Base-by-base conservation (phyloP, 2,329 filamentous ascomycete species). In the Clonostachys byssicola region DNA sequence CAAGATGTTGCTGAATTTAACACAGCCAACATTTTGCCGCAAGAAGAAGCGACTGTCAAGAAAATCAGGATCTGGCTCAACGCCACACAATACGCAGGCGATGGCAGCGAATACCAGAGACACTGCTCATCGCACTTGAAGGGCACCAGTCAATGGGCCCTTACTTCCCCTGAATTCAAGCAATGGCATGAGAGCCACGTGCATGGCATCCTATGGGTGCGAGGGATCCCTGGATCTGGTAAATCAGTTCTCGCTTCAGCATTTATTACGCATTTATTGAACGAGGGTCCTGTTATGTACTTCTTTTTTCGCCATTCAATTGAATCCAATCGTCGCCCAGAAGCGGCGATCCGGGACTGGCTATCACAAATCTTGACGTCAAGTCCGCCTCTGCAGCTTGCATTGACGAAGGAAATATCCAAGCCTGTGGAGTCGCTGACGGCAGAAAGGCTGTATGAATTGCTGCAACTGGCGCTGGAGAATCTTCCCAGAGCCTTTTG, bases 241-340 rank as follows among this genome's bases (percentile, higher is more conserved):
- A 68, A 68, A 51, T 67, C 64, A 5, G 65, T 68, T 17, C 54
- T 64, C 18, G 59, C 62, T 3, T 60, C 62, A 3, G 57, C 16
- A 13, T 12, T 33, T 20, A 46, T 46, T 17, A 34, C 20, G 6
- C 12, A 34, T 1, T 43, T 64, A 5, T 47, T 59, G 30, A 12
- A 55, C 3, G 41, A 56, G 7, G 5, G 30, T 38, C 62, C 63
- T 0, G 60, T 70, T 1, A 53, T 70, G 0, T 66, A 60, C 51
- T 70, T 70, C 51, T 70, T 69, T 53, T 71, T 68, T 41, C 60
- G 67, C 2, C 62, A 68, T 45, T 69, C 66, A 34, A 61, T 69
- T 41, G 56, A 63, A 17, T 60, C 61, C 1, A 70, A 70, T 38
- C 61, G 64, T 40, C 47, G 53, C 2, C 60, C 65, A 1, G 43